A percentile compares a stretch with the other conserved stretches of the same genome.
Conservation (phyloP, 208 protist species). For the Tritrichomonas musculus region DNA sequence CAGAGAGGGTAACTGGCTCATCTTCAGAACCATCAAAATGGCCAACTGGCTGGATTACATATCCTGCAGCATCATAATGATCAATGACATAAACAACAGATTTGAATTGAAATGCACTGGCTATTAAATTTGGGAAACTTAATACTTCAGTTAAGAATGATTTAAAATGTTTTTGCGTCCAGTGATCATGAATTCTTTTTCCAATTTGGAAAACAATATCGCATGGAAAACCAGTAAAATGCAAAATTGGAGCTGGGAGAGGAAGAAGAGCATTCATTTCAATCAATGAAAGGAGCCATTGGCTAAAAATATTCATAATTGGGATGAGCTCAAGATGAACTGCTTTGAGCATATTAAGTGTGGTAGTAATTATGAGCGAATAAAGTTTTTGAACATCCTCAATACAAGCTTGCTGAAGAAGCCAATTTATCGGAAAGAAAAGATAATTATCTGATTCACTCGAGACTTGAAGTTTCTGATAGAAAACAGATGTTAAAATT, state of each 20-base stretch:
- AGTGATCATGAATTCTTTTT: neutral
- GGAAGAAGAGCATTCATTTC: neutral
- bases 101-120: neutral
- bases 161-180: neutral
- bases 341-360: neutral
- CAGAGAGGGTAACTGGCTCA: neutral
- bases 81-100: neutral
- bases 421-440: neutral
- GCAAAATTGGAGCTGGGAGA: neutral
- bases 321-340: neutral
- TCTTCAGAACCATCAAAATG: neutral
- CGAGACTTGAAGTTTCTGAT: neutral
- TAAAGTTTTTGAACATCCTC: neutral
- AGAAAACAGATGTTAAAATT: neutral
- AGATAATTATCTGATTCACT: neutral
- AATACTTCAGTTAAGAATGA: neutral
- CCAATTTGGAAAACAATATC: neutral
- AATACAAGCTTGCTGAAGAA: neutral
- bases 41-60: neutral
- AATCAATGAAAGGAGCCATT: neutral
- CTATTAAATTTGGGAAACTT: neutral
- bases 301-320: neutral
- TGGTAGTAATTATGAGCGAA: neutral
- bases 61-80: neutral
- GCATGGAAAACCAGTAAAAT: neutral